Evolutionary conservation across 352 stramenopile species (phyloP), one percentile per base, ranked within the genome.

Genomic region (Phytophthora capsici): DNA sequence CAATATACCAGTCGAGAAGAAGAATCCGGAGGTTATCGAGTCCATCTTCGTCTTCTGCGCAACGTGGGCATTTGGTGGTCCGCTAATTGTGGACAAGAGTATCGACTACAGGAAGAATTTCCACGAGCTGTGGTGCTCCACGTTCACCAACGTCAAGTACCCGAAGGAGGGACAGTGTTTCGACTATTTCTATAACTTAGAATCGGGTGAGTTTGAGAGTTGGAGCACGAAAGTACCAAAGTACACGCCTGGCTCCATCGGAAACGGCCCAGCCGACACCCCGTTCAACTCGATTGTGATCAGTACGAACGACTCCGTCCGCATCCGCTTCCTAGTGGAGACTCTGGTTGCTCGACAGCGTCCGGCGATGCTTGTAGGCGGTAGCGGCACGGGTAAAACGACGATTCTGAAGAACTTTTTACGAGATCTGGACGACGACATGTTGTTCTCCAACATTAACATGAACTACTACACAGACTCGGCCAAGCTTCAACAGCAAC

Each of bases 391-490:
- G n/a, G 97, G 97, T 16, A 99, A 99, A 70, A 99, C 97, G 17
- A 97, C 95, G 26, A 98, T 99, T 47, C 88, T 99, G 43, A 98
- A 98, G 69, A 98, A 98, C 50, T 99, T 98, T 68, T 73, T 98
- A 16, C 84, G 89, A 2, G 89, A 88, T 63, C 41, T 92, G 0
- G 84, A 95, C 45, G 96, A 99, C 46, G 92, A 97, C 50, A 98
- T 99, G 82, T 76, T 99, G 26, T 97, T 92, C 72, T 97, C 94
- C 50, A 98, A 89, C 63, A 98, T 99, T 75, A 98, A 98, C 75
- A 98, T 99, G 96, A 98, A 97, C 62, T 98, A 98, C 77, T 98
- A 98, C 77, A 98, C 92, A 3, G 92, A 98, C 66, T 98, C 92
- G 19, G 96, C 89, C 69, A 98, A 96, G 45, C 70, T 99, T 7